phyloP scores from a whole-genome alignment of 2,329 filamentous ascomycete genomes.

The Boeremia exigua region DNA sequence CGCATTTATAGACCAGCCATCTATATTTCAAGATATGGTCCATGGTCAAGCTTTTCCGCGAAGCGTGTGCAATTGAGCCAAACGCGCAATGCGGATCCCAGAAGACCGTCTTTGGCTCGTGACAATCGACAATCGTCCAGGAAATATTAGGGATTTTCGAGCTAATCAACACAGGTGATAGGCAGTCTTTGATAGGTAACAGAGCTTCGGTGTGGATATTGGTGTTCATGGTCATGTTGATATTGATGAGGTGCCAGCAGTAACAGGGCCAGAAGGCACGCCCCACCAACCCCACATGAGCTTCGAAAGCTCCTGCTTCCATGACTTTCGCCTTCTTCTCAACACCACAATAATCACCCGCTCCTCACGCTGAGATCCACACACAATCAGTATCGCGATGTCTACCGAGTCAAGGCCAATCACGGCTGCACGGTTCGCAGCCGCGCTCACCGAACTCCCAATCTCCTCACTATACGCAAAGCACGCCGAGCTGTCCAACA shows the following conservation, averaged over 20 bases:
- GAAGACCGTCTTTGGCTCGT: too few relatives aligned
- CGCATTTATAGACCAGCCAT: not conserved
- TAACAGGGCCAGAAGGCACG: not conserved
- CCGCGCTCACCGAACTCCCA: conserved; percentile 71
- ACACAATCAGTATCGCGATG: conserved; percentile 53
- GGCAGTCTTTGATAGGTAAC: too few relatives aligned
- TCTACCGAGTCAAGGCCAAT: conserved; percentile 69
- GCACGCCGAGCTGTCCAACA: conserved; percentile 76
- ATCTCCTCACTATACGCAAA: conserved; percentile 73
- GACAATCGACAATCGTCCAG: not conserved
- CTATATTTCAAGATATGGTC: not conserved
- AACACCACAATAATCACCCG: not conserved
- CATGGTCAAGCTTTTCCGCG: not conserved
- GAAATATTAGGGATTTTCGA: too few relatives aligned
- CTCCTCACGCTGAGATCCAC: not conserved
- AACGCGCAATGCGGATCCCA: too few relatives aligned
- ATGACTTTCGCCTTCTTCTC: not conserved
- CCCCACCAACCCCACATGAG: conserved; percentile 7
- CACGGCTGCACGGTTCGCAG: conserved; percentile 66
- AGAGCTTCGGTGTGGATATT: not conserved
- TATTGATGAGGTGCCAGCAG: too few relatives aligned
- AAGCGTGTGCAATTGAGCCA: not conserved
- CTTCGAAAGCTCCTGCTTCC: not conserved
- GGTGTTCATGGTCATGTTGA: not conserved
- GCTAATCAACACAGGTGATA: too few relatives aligned